phyloP scores from a whole-genome alignment of 345 rosid genomes.

The Angophora floribunda region DNA sequence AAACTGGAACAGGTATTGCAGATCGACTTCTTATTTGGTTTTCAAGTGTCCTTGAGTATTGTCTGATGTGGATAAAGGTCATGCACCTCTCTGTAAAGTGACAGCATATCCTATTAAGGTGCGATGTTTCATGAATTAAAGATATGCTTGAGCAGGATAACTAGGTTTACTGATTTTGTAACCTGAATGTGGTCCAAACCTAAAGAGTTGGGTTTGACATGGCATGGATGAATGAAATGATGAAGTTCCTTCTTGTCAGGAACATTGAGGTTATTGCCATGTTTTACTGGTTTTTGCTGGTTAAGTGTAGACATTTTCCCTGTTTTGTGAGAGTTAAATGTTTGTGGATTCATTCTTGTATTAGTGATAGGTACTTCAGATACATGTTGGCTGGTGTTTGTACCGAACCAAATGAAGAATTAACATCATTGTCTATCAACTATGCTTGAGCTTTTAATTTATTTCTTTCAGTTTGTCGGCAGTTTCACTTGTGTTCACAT shows the following conservation, averaged over 20 bases:
- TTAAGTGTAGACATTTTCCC: neutral
- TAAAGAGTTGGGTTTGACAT: neutral
- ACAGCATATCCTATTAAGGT: neutral
- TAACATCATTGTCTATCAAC: neutral
- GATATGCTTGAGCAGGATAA: neutral
- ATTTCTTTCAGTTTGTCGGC: neutral
- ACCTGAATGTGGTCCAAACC: neutral
- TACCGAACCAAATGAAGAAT: neutral
- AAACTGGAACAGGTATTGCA: conserved; percentile 60
- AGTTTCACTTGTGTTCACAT: neutral
- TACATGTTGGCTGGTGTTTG: neutral
- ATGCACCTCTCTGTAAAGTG: neutral
- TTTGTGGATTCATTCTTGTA: neutral
- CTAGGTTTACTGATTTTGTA: neutral
- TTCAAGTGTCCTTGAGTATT: neutral
- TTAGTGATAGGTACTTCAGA: neutral
- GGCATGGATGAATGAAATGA: neutral
- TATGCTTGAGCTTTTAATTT: neutral
- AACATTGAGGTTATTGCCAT: neutral
- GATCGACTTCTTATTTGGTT: neutral
- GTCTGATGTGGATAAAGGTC: neutral
- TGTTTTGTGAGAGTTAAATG: neutral
- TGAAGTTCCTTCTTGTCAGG: neutral
- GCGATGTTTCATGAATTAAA: neutral
- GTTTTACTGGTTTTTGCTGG: neutral